These are phyloP conservation scores for Hyaloscypha hepaticicola DNA, from an alignment of 495 filamentous ascomycete species.

Conservation along the genomic window DNA sequence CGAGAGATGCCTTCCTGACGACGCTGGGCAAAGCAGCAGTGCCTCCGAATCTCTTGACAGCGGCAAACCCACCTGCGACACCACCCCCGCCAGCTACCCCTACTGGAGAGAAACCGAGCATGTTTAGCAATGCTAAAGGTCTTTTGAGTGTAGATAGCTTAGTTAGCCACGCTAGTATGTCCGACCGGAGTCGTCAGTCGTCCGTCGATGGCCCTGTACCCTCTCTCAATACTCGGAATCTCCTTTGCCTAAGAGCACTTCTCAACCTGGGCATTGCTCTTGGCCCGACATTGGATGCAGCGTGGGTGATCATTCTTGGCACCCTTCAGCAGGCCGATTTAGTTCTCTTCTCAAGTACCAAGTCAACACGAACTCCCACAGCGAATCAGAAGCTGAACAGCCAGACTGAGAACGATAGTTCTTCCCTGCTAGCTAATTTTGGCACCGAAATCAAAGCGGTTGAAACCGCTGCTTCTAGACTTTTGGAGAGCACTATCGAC, in stretches of 20 bases:
- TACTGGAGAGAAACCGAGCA: conserved; percentile 47
- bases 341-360: conserved; percentile 64
- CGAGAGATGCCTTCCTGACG: conserved; percentile 91
- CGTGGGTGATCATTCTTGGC: conserved; percentile 89
- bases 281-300: conserved; percentile 77
- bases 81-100: conserved; percentile 42
- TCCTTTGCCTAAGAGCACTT: conserved; percentile 84
- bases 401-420: conserved; percentile 44
- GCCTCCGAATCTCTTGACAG: conserved; percentile 69
- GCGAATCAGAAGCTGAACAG: conserved; percentile 35
- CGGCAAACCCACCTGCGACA: conserved; percentile 44
- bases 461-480: conserved; percentile 78
- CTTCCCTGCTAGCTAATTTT: conserved; percentile 59
- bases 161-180: conserved; percentile 47
- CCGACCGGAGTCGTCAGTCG: conserved; percentile 52
- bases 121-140: conserved; percentile 62
- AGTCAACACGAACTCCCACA: conserved; percentile 44
- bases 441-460: conserved; percentile 81
- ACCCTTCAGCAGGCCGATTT: conserved; percentile 89
- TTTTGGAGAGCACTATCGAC: conserved; percentile 87
- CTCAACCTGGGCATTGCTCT: conserved; percentile 93
- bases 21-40: conserved; percentile 91
- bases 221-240: conserved; percentile 80
- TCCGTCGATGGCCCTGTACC: conserved; percentile 47
- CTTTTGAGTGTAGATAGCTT: conserved; percentile 64